Conservation (phyloP, 208 protist species). For the Leptomonas pyrrhocoris region DNA sequence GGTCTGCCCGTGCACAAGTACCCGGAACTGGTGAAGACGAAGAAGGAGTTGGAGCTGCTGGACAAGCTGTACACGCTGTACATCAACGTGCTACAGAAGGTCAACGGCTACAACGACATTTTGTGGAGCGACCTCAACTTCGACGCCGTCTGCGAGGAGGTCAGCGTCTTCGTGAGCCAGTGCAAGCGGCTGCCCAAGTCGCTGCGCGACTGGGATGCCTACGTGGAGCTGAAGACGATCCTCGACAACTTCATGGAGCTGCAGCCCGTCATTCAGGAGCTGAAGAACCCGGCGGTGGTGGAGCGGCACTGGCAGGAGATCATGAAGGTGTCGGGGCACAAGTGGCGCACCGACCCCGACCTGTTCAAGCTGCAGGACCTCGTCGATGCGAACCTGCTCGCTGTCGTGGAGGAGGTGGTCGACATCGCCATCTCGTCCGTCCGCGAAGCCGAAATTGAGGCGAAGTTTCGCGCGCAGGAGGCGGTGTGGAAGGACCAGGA, state of each 20-base stretch:
- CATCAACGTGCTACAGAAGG: slow-evolving; percentile 94
- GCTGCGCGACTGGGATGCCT: slow-evolving; percentile 95
- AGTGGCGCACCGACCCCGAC: slow-evolving; percentile 92
- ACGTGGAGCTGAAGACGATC: slow-evolving; percentile 94
- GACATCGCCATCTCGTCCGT: slow-evolving; percentile 94
- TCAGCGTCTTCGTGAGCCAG: slow-evolving; percentile 91
- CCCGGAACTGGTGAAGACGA: slow-evolving; percentile 93
- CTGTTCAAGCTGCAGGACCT: slow-evolving; percentile 95
- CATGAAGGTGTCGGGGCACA: slow-evolving; percentile 86
- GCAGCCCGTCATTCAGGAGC: slow-evolving; percentile 92
- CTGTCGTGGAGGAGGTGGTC: slow-evolving; percentile 93
- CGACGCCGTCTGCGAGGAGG: slow-evolving; percentile 92
- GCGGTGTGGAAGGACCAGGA: slow-evolving; percentile 93
- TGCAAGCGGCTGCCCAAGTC: slow-evolving; percentile 93
- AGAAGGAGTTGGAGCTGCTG: slow-evolving; percentile 94
- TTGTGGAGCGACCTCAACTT: slow-evolving; percentile 96
- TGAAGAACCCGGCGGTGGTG: slow-evolving; percentile 93
- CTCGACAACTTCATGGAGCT: slow-evolving; percentile 96
- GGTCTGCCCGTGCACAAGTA: slow-evolving; percentile 95
- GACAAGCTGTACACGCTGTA: slow-evolving; percentile 96
- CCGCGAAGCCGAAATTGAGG: slow-evolving; percentile 96
- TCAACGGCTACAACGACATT: slow-evolving; percentile 95
- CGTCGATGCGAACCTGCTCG: slow-evolving; percentile 89
- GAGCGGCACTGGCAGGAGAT: slow-evolving; percentile 96
- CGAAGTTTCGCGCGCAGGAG: slow-evolving; percentile 91